phyloP scores from a whole-genome alignment of 2,329 filamentous ascomycete species.

The Ceratocystis eucalypticola region DNA sequence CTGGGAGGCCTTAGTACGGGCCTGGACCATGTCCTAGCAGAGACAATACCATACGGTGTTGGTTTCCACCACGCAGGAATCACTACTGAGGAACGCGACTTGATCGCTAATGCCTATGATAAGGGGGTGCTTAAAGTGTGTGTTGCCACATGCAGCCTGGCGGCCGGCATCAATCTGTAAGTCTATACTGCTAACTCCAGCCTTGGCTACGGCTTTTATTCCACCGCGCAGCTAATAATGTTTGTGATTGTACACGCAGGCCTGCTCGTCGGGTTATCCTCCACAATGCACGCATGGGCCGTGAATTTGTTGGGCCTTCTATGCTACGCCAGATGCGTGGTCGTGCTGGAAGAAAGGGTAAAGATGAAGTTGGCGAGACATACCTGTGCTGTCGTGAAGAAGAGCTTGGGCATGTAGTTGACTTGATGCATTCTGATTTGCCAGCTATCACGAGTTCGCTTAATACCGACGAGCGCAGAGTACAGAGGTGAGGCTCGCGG shows the following conservation, averaged over 20 bases:
- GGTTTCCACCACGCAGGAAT: conserved; percentile 65
- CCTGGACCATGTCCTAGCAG: conserved; percentile 50
- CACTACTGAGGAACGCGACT: conserved; percentile 60
- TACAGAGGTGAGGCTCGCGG: conserved; percentile 41
- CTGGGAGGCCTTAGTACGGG: conserved; percentile 52
- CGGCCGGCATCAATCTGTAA: conserved; percentile 65
- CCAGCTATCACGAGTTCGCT: conserved; percentile 57
- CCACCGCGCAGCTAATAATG: neutral
- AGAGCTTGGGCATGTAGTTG: conserved; percentile 56
- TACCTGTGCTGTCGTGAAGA: conserved; percentile 58
- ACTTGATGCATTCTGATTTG: conserved; percentile 58
- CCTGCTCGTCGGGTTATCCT: conserved; percentile 60
- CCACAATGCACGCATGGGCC: conserved; percentile 62
- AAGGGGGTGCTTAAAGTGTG: conserved; percentile 53
- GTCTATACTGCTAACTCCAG: neutral
- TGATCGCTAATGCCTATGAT: conserved; percentile 60
- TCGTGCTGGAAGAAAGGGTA: conserved; percentile 63
- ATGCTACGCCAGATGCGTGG: conserved; percentile 75
- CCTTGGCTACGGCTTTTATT: neutral
- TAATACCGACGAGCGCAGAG: conserved; percentile 50
- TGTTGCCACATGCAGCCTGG: conserved; percentile 64
- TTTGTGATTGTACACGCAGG: conserved; percentile 21
- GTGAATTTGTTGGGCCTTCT: conserved; percentile 61
- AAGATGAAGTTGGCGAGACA: conserved; percentile 63
- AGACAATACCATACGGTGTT: conserved; percentile 52